Base-by-base conservation (phyloP, 1,139 yeast species). In the Suhomyces coccinellae region DNA sequence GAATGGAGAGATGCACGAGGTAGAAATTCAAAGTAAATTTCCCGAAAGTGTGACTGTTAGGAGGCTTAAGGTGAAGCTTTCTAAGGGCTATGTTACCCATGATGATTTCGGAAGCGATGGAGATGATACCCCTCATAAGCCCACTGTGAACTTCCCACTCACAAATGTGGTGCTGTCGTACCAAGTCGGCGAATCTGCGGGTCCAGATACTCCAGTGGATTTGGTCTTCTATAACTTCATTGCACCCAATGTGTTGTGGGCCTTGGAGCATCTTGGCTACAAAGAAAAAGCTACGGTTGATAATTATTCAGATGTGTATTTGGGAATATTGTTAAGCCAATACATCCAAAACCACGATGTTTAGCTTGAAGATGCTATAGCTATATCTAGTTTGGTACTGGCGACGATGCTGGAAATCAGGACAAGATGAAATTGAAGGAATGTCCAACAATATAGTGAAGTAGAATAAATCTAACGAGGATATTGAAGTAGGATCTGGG, bases 31-130 rank as follows among this genome's bases (percentile, higher is more conserved):
- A 26, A 5, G 29, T 10, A 13, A 11, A 22, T 11, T 17, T 6
- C 2, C 24, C 24, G 7, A 9, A 22, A 22, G 15, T 13, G 13
- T 12, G 9, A 11, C 17, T 16, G 7, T n/a, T 6, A 11, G 8
- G 29, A 32, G 34, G 9, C 29, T 44, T 11, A 38, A 34, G 30
- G 20, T 36, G 15, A 61, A 59, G 40, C 57, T 69, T 27, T 43
- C 69, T 1, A 75, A 78, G 44, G 98, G 99, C 0, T 87, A 87
- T 56, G 83, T 82, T 0, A 90, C 99, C 0, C 59, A 67, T 41
- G 99, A 93, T 61, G 98, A 90, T 57, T 75, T 78, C 55, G 98
- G 97, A 0, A 63, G 70, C 49, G 82, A 81, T 51, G 99, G 99
- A 13, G 99, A 93, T 59, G 98, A 93, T 58, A 89, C 96, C 0